Conservation (phyloP, 371 early-diverging fungal genomes). For the Circinella umbellata region DNA sequence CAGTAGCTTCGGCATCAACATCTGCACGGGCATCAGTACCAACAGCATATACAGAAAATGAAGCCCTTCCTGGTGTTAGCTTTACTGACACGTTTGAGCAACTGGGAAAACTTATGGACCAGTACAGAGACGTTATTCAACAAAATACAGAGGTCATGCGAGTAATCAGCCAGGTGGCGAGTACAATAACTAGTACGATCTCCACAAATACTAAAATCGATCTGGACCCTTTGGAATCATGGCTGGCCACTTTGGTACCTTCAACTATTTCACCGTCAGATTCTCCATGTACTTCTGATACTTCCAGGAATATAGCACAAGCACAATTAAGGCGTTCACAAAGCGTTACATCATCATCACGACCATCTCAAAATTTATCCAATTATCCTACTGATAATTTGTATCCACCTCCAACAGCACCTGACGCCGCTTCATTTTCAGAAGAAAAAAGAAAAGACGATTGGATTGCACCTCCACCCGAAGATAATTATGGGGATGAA, state of each 20-base stretch:
- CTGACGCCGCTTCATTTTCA: neutral
- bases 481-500: neutral
- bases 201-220: slow-evolving; percentile 8
- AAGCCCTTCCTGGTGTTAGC: too few species aligned
- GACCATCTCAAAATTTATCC: neutral
- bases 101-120: slow-evolving; percentile 16
- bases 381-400: neutral
- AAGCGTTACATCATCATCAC: neutral
- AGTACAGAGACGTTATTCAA: slow-evolving; percentile 11
- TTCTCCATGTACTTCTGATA: neutral
- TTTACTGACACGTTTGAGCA: slow-evolving; percentile 13
- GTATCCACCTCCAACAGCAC: slow-evolving; percentile 7
- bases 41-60: neutral
- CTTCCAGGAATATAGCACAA: neutral
- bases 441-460: neutral
- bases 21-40: neutral
- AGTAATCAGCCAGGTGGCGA: slow-evolving; percentile 18
- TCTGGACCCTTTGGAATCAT: slow-evolving; percentile 15
- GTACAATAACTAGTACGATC: slow-evolving; percentile 7
- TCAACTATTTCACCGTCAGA: neutral
- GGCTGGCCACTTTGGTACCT: slow-evolving; percentile 15
- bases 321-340: neutral
- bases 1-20: too few species aligned
- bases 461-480: neutral
- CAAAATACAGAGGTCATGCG: slow-evolving; percentile 15